Base-by-base conservation (phyloP, 805 yeast species). In the Starmerella floricola region DNA sequence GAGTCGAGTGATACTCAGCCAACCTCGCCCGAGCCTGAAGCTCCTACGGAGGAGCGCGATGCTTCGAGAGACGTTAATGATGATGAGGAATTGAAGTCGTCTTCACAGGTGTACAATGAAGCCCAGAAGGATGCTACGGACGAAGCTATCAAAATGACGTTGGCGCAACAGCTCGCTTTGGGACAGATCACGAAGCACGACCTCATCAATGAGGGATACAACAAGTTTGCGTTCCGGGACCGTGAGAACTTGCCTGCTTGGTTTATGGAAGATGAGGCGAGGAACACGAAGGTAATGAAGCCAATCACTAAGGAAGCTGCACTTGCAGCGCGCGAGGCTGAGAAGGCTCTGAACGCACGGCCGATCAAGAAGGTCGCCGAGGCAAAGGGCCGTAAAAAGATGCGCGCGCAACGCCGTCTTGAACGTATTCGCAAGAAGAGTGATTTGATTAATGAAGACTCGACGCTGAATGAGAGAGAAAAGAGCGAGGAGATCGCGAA, bases 331-430 rank as follows among this genome's bases (percentile, higher is more conserved):
- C 78, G 77, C 55, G 87, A 79, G 52, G 81, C 80, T 58, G 63
- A 75, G 68, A 76, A 68, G 57, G 80, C 87, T 47, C 65, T 91
- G 61, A 91, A 91, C 62, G 96, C 98, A 10, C 77, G 99, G 62
- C 98, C 99, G 10, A 88, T 91, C 58, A 91, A 91, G 75, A 91
- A 91, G 74, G 96, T 91, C n/a, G 73, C 83, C 53, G 99, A 91
- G 64, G 98, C 98, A 4, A 78, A 84, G 60, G 96, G 94, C 19
- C 78, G 98, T 64, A 88, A 88, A 79, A 82, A 82, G 72, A 72
- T 82, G 83, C 78, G 95, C 63, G 94, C 96, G 3, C 69, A 80
- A 54, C 76, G 78, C 58, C 76, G 94, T 59, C 65, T 88, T 49
- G 96, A 87, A 60, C 80, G 81, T 64, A 63, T 88, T 58, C 82